Base-by-base conservation (phyloP, 73 alveolate species). In the Stentor roeselii region DNA sequence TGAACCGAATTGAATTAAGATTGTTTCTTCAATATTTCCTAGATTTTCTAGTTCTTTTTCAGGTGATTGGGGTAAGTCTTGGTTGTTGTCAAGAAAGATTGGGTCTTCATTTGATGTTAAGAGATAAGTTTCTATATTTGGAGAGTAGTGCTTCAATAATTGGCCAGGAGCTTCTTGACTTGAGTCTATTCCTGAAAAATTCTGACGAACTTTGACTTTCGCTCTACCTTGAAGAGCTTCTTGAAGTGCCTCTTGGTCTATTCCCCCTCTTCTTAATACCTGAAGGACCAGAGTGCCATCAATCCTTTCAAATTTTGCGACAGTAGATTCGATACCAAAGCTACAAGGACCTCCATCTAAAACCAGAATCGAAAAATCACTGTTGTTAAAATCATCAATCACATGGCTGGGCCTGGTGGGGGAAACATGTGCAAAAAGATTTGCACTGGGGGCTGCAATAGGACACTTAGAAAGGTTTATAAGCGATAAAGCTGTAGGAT, bases 371-470 rank as follows among this genome's bases (percentile, higher is more conserved):
- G 92, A 95, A 82, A 75, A 82, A 86, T 91, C 96, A 60, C 60
- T 75, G 38, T 83, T 75, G 61, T 36, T 21, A 85, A 95, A 95
- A 86, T 95, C 98, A 59, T 92, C 84, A 42, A 84, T 86, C 36
- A 95, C 99, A 86, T 95, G 99, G 77, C 83, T 87, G 15, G 99
- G 95, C 42, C 87, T 87, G 3, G 96, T 94, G 3, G 99, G 99
- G 60, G 96, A 88, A 32, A 95, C 95, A 90, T 92, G 98, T 50
- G 98, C 94, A 74, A 95, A 95, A 84, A 91, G 88, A 85, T 95
- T 95, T 0, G 99, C 99, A 41, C 95, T 84, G 3, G 99, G 99
- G 40, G 98, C 99, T 2, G 98, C 98, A 3, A 95, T 86, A 0
- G 99, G 99, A 11, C 86, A 76, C 0, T 84, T 90, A 61, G 94